phyloP scores from a whole-genome alignment of 805 yeast genomes.

The Hanseniaspora lindneri region DNA sequence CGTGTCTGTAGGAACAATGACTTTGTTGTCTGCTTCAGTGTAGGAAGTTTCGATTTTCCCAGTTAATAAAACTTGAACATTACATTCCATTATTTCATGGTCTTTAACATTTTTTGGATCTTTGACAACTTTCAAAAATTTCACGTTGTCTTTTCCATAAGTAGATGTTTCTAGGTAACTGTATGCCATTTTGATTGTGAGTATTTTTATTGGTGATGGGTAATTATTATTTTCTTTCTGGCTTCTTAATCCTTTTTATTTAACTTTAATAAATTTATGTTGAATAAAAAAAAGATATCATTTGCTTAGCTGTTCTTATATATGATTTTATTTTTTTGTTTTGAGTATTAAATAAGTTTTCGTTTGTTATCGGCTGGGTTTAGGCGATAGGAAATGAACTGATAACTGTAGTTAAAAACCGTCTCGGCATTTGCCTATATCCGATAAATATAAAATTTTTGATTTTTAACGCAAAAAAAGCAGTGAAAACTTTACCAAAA shows the following conservation, averaged over 20 bases:
- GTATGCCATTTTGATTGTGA: slow-evolving; percentile 19
- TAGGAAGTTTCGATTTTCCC: slow-evolving; percentile 74
- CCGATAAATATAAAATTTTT: neutral
- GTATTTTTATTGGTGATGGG: neutral
- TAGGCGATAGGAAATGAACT: neutral
- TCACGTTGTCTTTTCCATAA: slow-evolving; percentile 89
- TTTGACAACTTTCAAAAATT: slow-evolving; percentile 77
- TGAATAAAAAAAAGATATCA: slow-evolving; percentile 2
- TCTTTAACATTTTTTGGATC: slow-evolving; percentile 57
- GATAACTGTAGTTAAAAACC: neutral
- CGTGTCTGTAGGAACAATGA: slow-evolving; percentile 90
- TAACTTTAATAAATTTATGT: neutral
- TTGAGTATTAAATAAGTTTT: neutral
- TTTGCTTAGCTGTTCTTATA: neutral
- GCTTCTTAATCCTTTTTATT: neutral
- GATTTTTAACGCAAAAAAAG: neutral
- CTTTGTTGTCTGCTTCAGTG: slow-evolving; percentile 76
- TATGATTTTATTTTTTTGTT: too few species aligned
- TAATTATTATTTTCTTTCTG: slow-evolving; percentile 1
- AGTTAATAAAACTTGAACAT: slow-evolving; percentile 59
- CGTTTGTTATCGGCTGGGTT: neutral
- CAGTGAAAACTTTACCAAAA: too few species aligned
- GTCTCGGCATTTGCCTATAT: neutral
- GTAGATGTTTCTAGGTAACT: slow-evolving; percentile 38
- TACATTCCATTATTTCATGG: slow-evolving; percentile 79